phyloP scores from a whole-genome alignment of 1,284 basidiomycete genomes.

The Caloboletus firmus region DNA sequence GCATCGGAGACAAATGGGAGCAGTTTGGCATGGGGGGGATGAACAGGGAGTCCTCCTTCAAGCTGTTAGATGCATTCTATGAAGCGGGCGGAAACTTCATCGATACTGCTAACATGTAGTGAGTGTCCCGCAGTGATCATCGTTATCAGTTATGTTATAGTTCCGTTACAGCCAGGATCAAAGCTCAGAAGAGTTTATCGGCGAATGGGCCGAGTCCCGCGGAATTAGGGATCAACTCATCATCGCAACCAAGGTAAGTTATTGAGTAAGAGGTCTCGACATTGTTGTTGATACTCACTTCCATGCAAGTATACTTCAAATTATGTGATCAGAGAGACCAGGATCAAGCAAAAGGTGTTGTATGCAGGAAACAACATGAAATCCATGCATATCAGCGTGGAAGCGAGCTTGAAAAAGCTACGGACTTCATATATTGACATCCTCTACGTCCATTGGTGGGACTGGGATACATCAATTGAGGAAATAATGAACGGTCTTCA shows the following conservation, averaged over 20 bases:
- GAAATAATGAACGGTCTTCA: neutral
- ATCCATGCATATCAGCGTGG: neutral
- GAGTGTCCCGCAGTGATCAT: neutral
- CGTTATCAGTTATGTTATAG: neutral
- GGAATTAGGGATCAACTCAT: constrained; percentile 54
- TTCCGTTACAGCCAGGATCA: constrained; percentile 43
- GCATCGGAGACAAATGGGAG: constrained; percentile 4
- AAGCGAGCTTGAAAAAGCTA: neutral
- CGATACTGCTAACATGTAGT: constrained; percentile 1
- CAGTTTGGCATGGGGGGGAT: neutral
- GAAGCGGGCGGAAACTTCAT: constrained; percentile 4
- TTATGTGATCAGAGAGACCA: neutral
- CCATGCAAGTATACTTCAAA: neutral
- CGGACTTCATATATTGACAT: neutral
- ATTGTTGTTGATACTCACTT: neutral
- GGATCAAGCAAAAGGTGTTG: neutral
- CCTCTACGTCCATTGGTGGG: neutral
- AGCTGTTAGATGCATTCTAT: neutral
- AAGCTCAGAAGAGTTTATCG: constrained; percentile 31
- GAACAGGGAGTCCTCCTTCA: constrained; percentile 3
- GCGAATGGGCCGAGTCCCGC: constrained; percentile 50
- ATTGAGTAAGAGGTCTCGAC: neutral
- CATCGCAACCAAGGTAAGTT: constrained; percentile 51
- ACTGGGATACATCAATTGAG: neutral
- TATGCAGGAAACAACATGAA: neutral